Percentiles rank a stretch among this genome's conserved stretches.
These are phyloP conservation scores for Bacterosira constricta DNA, from an alignment of 108 stramenopile genomes.

Conservation along the genomic window DNA sequence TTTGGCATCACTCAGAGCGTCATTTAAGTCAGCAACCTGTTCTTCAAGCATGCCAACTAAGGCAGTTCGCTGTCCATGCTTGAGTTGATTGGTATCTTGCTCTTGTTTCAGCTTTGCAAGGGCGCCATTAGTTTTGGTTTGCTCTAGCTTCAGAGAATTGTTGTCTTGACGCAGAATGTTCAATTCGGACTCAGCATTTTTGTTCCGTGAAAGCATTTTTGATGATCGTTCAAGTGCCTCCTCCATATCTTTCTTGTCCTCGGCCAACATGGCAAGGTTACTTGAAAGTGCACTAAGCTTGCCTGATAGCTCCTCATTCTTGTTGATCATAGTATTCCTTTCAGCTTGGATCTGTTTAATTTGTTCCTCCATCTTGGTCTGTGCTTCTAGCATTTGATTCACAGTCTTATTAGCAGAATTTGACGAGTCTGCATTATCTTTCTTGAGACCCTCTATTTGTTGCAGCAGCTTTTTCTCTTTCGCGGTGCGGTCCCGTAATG, in stretches of 20 bases:
- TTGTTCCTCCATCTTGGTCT: constrained; percentile 42
- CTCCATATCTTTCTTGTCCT: constrained; percentile 71
- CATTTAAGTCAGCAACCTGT: constrained; percentile 83
- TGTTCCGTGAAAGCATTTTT: constrained; percentile 63
- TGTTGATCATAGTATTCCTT: constrained; percentile 44
- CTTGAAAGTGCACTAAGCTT: constrained; percentile 64
- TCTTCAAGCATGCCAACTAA: constrained; percentile 88
- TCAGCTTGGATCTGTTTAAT: constrained; percentile 50
- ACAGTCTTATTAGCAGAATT: constrained; percentile 49
- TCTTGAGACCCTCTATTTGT: constrained; percentile 51
- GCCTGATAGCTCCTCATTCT: constrained; percentile 74
- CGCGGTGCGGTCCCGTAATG: constrained; percentile 47
- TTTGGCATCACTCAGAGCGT: constrained; percentile 70
- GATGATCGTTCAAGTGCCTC: constrained; percentile 55
- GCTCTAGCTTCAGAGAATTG: constrained; percentile 77
- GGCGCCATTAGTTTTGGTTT: constrained; percentile 72
- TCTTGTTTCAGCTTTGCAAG: constrained; percentile 79
- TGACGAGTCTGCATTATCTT: constrained; percentile 48
- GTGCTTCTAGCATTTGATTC: constrained; percentile 54
- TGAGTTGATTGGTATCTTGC: constrained; percentile 74
- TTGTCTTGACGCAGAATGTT: constrained; percentile 67
- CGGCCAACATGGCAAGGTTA: constrained; percentile 70
- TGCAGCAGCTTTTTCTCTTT: constrained; percentile 47
- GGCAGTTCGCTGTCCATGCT: constrained; percentile 88
- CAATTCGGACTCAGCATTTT: constrained; percentile 67